Evolutionary conservation across 306 rosid species (phyloP).

Genomic region (Quillaja saponaria): DNA sequence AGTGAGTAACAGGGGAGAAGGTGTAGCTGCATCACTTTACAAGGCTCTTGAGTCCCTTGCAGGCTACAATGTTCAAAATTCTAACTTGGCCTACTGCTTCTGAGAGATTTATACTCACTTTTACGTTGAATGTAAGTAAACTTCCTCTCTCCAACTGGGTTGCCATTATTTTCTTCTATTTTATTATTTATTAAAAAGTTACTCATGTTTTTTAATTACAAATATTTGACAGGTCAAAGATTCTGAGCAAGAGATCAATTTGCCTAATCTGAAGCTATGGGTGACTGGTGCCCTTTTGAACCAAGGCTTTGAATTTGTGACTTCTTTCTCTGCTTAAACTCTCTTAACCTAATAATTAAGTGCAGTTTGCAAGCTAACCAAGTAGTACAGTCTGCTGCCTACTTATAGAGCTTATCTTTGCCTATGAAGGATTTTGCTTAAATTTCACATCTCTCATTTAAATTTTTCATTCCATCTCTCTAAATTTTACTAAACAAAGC

Average conservation of each 20-base stretch:
- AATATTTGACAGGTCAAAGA: constrained; percentile 65
- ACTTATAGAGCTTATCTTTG: no score
- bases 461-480: no score
- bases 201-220: neutral
- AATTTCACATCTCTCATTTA: no score
- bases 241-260: constrained; percentile 57
- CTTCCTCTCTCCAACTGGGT: neutral
- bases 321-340: constrained; percentile 37
- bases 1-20: constrained; percentile 62
- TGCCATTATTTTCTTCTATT: neutral
- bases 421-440: no score
- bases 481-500: no score
- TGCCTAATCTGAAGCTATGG: constrained; percentile 88
- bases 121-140: constrained; percentile 64
- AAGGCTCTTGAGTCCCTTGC: constrained; percentile 74
- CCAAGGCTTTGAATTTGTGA: constrained; percentile 70
- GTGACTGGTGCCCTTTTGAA: constrained; percentile 78
- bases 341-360: no score
- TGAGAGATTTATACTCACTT: constrained; percentile 56
- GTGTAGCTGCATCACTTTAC: constrained; percentile 64
- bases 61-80: constrained; percentile 60
- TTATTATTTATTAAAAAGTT: no score
- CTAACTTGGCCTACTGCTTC: constrained; percentile 66
- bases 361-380: no score
- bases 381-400: no score